Base-by-base conservation (phyloP, 2,329 filamentous ascomycete species). In the Periglandula ipomoeae region DNA sequence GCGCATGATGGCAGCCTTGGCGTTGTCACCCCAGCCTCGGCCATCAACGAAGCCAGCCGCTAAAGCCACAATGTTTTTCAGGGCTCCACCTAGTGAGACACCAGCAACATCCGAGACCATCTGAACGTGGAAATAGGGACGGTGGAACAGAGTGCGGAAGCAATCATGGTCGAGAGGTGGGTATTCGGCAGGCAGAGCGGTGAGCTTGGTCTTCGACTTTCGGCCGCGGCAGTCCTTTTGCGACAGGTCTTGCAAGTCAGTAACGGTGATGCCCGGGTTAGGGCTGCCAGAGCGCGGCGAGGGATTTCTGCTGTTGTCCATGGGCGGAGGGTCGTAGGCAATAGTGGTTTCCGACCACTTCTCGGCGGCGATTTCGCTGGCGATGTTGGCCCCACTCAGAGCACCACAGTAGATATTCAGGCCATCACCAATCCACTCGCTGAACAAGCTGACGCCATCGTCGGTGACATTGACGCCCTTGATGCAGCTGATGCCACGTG, bases 261-360 rank as follows among this genome's bases (percentile, higher is more conserved):
- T 78, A 47, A 75, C 69, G 45, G 73, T 69, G 41, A 71, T 67
- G 69, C 72, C 65, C 52, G 77, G 68, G 57, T 71, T 69, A 48
- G 72, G 68, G 60, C 78, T 72, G 22, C 64, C 62, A 20, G 67
- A 70, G 24, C 71, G 70, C 32, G 74, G 71, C 60, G 75, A 69
- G 1, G 87, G 83, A 38, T 83, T 81, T 59, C 85, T 81, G 58
- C 86, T 93, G 58, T 97, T 91, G 27, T 52, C 50, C 72, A 95
- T 81, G 15, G 81, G 78, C 1, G 93, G 93, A 22, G 93, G 91
- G 61, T 95, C 89, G 67, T 98, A 98, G 42, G 90, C 93, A 52
- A 98, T 84, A 20, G 91, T 98, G 3, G 93, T 97, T 71, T 97
- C 93, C 52, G 87, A 95, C 79, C 89, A 97, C 67, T 96, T 95